Evolutionary conservation across 768 basidiomycete species (phyloP), one percentile per base, ranked within the genome.

Genomic region (Tylopilus felleus): DNA sequence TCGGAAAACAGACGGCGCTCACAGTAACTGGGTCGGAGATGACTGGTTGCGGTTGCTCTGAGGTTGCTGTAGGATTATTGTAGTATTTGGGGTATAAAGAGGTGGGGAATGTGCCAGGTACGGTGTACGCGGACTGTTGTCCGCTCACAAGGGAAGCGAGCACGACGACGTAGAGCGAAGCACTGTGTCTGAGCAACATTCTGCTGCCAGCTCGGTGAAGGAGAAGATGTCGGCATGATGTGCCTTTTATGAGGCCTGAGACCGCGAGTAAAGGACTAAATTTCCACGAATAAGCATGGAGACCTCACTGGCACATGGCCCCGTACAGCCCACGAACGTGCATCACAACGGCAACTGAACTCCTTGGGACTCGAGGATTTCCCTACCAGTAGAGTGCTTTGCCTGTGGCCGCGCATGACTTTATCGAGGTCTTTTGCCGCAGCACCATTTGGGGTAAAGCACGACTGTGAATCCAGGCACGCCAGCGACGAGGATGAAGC

Each of bases 41-140:
- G 54, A 88, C 77, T n/a, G 88, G 88, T 69, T 90, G 88, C 4
- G 82, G 82, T 64, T 90, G 88, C 1, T 77, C 81, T 13, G 80
- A 79, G 2, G 88, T 90, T 29, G 80, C 84, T 1, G 86, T 89
- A 29, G 88, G 86, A 58, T 78, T 71, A 67, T 88, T 89, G 71
- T 83, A 88, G 67, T 89, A 90, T 48, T 74, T 64, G n/a, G 73
- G 63, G 67, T 82, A 90, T 36, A 78, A 70, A 6, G 83, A 79
- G 2, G 85, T 85, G 2, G 88, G 86, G 65, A 88, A 88, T 4
- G 71, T 62, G 27, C 85, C 86, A 5, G 84, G 78, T 6, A 70
- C 85, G 4, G 84, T 80, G 61, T 79, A 85, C 27, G 22, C 49
- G 14, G 66, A 56, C 50, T 52, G 55, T 31, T 64, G 58, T 17